Percentiles rank a stretch among this genome's conserved stretches.
These are phyloP conservation scores for Nothophytophthora sp. DNA, from an alignment of 352 stramenopile genomes.

Conservation along the genomic window DNA sequence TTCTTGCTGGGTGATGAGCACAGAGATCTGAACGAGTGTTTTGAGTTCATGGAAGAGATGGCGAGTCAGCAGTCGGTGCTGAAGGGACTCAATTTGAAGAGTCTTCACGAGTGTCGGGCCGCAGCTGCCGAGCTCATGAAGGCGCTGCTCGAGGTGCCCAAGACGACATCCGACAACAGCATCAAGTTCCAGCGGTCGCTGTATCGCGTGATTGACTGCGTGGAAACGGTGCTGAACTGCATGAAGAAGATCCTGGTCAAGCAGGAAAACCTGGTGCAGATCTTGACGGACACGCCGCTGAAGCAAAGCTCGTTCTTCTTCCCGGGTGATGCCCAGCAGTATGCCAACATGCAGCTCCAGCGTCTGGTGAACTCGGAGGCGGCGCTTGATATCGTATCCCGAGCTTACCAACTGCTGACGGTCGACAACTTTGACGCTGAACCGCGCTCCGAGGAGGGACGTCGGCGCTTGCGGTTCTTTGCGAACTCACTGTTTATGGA, in stretches of 20 bases:
- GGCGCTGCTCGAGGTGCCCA: conserved; percentile 79
- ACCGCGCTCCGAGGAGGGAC: conserved; percentile 83
- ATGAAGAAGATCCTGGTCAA: conserved; percentile 86
- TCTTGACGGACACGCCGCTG: conserved; percentile 82
- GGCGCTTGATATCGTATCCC: conserved; percentile 82
- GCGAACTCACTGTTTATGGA: conserved; percentile 91
- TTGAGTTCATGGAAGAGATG: conserved; percentile 88
- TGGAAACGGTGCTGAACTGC: conserved; percentile 80
- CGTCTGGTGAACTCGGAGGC: conserved; percentile 82
- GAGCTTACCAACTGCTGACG: conserved; percentile 85
- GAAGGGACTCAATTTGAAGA: conserved; percentile 83
- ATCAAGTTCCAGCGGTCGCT: conserved; percentile 89
- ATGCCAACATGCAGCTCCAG: conserved; percentile 79
- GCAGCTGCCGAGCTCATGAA: conserved; percentile 84
- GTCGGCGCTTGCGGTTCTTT: conserved; percentile 86
- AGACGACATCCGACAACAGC: conserved; percentile 68
- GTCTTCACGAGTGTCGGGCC: conserved; percentile 70
- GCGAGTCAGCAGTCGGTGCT: conserved; percentile 72
- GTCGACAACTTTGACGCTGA: conserved; percentile 90
- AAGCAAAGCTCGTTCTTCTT: conserved; percentile 91
- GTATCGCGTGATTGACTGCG: conserved; percentile 85
- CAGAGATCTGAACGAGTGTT: conserved; percentile 82
- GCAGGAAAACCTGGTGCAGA: conserved; percentile 86
- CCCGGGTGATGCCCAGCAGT: conserved; percentile 79
- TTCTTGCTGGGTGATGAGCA: conserved; percentile 85